Evolutionary conservation across 2,329 filamentous ascomycete species (phyloP).

Genomic region (Ophiocordyceps camponoti-floridani): DNA sequence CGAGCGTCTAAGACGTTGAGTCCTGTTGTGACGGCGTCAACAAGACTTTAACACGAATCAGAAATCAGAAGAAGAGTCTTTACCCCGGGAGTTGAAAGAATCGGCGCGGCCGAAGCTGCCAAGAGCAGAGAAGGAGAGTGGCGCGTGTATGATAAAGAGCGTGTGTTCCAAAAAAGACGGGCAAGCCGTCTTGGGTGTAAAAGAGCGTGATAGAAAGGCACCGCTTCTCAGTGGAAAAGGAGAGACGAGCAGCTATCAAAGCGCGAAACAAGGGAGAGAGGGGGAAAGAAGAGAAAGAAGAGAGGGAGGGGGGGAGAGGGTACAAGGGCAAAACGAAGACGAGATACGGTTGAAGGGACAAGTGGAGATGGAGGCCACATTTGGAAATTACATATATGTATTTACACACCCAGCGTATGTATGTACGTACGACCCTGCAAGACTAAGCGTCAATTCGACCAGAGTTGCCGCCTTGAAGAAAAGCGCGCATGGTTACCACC

Average conservation of each 20-base stretch:
- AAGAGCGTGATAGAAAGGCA: background rate
- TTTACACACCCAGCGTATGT: too few species aligned
- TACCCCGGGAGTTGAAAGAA: background rate
- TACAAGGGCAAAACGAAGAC: background rate
- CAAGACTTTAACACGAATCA: too few species aligned
- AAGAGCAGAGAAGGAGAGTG: background rate
- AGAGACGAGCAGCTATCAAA: background rate
- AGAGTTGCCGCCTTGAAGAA: background rate
- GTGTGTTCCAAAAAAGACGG: background rate
- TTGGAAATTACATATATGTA: background rate
- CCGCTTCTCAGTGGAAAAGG: background rate
- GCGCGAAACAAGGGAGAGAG: background rate
- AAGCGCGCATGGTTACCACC: background rate
- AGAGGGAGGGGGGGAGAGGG: background rate
- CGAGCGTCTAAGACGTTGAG: background rate
- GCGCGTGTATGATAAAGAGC: background rate
- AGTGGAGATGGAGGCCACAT: background rate
- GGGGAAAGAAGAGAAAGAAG: background rate
- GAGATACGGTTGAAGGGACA: background rate
- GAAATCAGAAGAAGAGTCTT: background rate
- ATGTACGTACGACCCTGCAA: background rate
- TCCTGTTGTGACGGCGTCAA: background rate
- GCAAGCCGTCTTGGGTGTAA: background rate
- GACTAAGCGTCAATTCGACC: background rate
- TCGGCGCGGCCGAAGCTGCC: background rate